Base-by-base conservation (phyloP, 345 rosid genomes). In the Iberis pinnata region DNA sequence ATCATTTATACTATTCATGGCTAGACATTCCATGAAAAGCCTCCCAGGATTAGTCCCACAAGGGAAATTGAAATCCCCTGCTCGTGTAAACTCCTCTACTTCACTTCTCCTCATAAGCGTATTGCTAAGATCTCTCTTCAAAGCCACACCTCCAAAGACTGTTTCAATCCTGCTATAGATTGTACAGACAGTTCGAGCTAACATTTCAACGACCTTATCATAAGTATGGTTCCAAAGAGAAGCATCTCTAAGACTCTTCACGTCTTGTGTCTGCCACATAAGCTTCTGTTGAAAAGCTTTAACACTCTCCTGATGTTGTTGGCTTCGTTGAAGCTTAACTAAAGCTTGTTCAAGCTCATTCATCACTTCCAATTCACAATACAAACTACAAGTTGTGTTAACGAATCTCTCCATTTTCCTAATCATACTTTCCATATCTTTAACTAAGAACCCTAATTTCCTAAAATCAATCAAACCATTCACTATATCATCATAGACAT, bases 201-300 rank as follows among this genome's bases (percentile, higher is more conserved):
- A 53, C 78, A 90, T 58, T 77, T 87, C 96, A 9, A 90, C 95
- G 18, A 78, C 86, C 68, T 90, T 90, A 71, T 90, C 98, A 64
- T 65, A 83, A 11, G 86, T 84, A 63, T 87, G 93, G 42, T 69
- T 87, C 98, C 98, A 90, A 26, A 90, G 76, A 0, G 98, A 87
- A 65, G 82, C 72, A 50, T 90, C 96, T 76, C 78, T 79, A 32
- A 90, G 86, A 74, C 86, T 89, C 74, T 64, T 76, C 47, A 90
- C 93, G 11, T 90, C 96, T 60, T 90, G 96, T 68, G 60, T 90
- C 79, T 90, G 98, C 98, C 98, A 90, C 69, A 81, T 68, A 64
- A 87, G 63, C 62, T 87, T 90, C 89, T 90, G 98, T 71, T 90
- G 88, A 15, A 82, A 87, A 12, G 93, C 93, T 13, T 83, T 84